Evolutionary conservation across 2,329 filamentous ascomycete species (phyloP), one percentile per base, ranked within the genome.

Genomic region (Microdochium trichocladiopsis): DNA sequence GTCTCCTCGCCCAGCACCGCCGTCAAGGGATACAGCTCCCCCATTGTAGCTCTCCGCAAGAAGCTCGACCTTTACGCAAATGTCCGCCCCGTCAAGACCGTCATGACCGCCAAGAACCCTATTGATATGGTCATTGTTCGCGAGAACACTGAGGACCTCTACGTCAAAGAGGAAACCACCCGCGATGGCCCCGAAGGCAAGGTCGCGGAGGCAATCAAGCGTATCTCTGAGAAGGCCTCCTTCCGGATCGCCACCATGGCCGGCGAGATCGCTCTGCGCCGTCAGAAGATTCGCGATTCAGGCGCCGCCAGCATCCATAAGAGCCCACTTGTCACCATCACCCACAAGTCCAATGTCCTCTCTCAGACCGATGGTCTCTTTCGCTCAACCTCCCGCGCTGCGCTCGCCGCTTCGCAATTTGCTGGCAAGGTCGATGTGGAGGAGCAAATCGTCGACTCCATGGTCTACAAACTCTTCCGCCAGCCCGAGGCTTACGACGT

Each of bases 401-500:
- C 89, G 3, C 84, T 97, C 9, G 78, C 83, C 25, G 77, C 78
- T 50, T 60, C 79, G 12, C 78, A 75, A 59, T 96, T 89, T 75
- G 71, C 72, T 8, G 52, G 60, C 55, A 72, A 70, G 50, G 75
- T 95, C 51, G 73, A 74, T 43, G 78, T 96, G 51, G 94, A 97
- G 72, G 94, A 97, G 79, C 94, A 99, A 76, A 99, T 99, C 61
- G 93, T 99, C 57, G 94, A 99, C 74, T 93, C 87, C 56, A 99
- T 99, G 94, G 91, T 97, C 53, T 97, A 97, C 83, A 97, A 97
- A 79, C 87, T 99, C 53, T 97, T 97, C 84, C 90, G 93, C 56
- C 90, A 97, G 73, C 94, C 94, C 45, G 81, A 87, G 65, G 87
- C 87, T 66, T 99, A 97, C 83, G 94, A 99, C 69, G 93, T 97